phyloP scores from a whole-genome alignment of 2,329 filamentous ascomycete genomes.

The Cytospora paraplurivora region DNA sequence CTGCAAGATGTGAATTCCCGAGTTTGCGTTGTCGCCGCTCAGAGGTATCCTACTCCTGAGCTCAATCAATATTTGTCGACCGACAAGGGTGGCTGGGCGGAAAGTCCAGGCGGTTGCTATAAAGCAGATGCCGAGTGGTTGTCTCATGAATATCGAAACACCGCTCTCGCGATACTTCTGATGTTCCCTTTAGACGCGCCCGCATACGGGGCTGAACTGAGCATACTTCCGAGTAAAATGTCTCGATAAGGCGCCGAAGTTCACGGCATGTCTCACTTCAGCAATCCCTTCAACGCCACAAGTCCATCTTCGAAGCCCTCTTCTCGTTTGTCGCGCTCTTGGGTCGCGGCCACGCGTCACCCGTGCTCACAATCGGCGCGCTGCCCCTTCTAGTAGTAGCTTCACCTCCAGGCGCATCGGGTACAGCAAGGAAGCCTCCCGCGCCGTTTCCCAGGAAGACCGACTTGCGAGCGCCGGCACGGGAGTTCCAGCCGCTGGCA shows the following conservation, averaged over 20 bases:
- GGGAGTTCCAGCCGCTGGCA: constrained; percentile 53
- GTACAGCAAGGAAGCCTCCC: constrained; percentile 57
- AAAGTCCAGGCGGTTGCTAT: background rate
- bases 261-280: background rate
- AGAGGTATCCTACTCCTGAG: background rate
- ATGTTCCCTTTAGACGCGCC: background rate
- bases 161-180: background rate
- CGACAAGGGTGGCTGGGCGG: background rate
- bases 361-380: constrained; percentile 30
- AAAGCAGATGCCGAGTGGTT: background rate
- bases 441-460: constrained; percentile 55
- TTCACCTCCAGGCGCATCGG: constrained; percentile 36
- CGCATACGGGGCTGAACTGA: background rate
- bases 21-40: background rate
- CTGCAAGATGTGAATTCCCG: background rate
- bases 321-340: constrained; percentile 47
- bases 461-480: constrained; percentile 54
- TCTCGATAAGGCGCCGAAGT: background rate
- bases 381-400: constrained; percentile 29
- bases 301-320: constrained; percentile 42
- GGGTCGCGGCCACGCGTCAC: constrained; percentile 48
- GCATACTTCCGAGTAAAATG: background rate
- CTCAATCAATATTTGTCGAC: background rate
- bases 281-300: constrained; percentile 44
- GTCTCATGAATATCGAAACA: background rate